Evolutionary conservation across 1,139 yeast genomes (phyloP), one percentile per base, ranked within the genome.

Genomic region (Blastobotrys illinoisensis): DNA sequence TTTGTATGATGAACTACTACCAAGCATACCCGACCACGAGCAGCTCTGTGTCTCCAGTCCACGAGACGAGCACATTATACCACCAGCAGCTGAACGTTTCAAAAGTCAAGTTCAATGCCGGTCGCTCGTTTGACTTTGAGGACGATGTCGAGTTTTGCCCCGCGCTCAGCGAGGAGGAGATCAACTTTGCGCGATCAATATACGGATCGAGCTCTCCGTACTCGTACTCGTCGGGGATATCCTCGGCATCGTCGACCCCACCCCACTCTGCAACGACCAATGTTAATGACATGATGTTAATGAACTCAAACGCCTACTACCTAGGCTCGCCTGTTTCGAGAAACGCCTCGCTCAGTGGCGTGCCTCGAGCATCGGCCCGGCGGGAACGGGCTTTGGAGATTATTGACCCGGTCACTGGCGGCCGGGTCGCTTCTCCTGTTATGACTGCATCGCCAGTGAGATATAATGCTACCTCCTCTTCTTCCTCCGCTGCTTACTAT

Each of bases 71-170:
- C 40, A 32, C 40, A 32, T 32, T 32, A 32, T 32, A 32, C 40
- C 40, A 32, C 40, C 40, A 32, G 40, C 40, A 32, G 11, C 13
- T 32, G 40, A 44, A 49, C 44, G 45, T 44, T 16, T 49, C 28
- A 13, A 53, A 55, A 50, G 55, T 53, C 20, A 55, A 79, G 62
- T 76, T 82, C 62, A 81, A 82, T 62, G 77, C 82, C 50, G 81
- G 82, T 58, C 78, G 85, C 60, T 79, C 86, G 18, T 83, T 84
- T 69, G 87, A 83, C 59, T 64, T 77, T 48, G 86, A 81, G 65
- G 85, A 84, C 56, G 89, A 84, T 63, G 67, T 79, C 53, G 88
- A 83, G 68, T 85, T 84, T 67, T 81, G 85, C 60, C 89, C 89
- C 16, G 63, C 71, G 21, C 53, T 70, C 20, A 61, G 67, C n/a